phyloP scores from a whole-genome alignment of 495 filamentous ascomycete species.

The Penicillium ochrochloron region DNA sequence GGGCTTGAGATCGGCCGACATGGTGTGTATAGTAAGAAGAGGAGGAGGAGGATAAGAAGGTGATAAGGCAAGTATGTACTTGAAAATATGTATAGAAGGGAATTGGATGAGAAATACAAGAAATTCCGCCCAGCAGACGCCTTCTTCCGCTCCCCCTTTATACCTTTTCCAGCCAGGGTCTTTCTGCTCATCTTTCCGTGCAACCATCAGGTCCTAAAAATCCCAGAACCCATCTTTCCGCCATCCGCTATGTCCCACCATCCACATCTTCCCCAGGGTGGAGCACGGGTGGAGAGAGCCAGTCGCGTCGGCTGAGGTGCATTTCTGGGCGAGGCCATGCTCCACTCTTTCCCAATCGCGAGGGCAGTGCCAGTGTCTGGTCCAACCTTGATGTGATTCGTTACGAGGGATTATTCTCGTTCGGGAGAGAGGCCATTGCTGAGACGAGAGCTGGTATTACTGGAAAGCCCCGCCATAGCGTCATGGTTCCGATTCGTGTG shows the following conservation, averaged over 20 bases:
- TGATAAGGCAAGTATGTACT: not conserved
- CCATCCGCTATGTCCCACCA: constrained; percentile 6
- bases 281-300: constrained; percentile 26
- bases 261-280: constrained; percentile 24
- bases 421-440: not conserved
- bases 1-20: constrained; percentile 47
- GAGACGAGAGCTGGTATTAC: constrained; percentile 2
- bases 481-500: constrained; percentile 20
- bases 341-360: constrained; percentile 17
- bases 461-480: constrained; percentile 25
- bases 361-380: constrained; percentile 12
- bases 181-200: constrained; percentile 15
- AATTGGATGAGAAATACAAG: not conserved
- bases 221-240: constrained; percentile 2
- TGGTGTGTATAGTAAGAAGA: constrained; percentile 22
- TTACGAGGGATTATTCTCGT: constrained; percentile 1
- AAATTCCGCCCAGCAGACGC: not conserved
- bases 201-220: constrained; percentile 8
- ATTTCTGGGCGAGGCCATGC: constrained; percentile 10
- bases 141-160: constrained; percentile 18
- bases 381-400: constrained; percentile 14
- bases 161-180: constrained; percentile 14
- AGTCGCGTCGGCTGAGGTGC: constrained; percentile 17
- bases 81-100: constrained; percentile 8
- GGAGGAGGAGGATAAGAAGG: not conserved